These are phyloP conservation scores for Dendrocalamus sinicus DNA, from an alignment of 176 grass and related monocot genomes.

Conservation along the genomic window DNA sequence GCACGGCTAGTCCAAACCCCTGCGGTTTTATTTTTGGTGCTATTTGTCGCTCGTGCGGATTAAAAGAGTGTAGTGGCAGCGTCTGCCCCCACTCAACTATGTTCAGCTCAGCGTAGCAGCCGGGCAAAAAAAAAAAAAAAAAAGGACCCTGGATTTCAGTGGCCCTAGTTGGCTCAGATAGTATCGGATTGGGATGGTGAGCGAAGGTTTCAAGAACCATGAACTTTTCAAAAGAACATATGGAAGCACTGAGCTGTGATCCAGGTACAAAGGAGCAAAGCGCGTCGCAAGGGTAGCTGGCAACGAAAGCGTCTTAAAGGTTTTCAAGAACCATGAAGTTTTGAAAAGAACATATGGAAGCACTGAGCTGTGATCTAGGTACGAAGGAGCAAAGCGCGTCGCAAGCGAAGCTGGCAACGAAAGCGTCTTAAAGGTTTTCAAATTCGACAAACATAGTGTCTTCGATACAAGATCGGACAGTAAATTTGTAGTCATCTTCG, in stretches of 20 bases:
- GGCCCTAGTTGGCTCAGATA: conserved; percentile 1
- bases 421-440: background rate
- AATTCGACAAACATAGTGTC: too few species aligned
- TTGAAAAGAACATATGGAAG: background rate
- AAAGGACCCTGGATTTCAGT: conserved; percentile 8
- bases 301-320: background rate
- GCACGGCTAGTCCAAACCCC: background rate
- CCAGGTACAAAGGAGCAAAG: background rate
- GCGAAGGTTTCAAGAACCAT: conserved; percentile 13
- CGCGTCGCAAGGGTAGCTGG: too few species aligned
- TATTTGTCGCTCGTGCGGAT: background rate
- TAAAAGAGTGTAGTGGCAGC: background rate
- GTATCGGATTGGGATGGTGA: conserved; percentile 12
- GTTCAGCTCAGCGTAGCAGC: background rate
- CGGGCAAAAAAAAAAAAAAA: background rate
- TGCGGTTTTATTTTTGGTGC: background rate
- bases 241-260: background rate
- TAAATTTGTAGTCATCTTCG: too few species aligned
- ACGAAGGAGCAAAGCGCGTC: background rate
- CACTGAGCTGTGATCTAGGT: background rate
- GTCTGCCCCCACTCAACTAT: background rate
- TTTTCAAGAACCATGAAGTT: conserved; percentile 3
- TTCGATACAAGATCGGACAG: too few species aligned
- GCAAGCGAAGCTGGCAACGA: background rate
- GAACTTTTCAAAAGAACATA: background rate